A percentile compares a stretch with the other conserved stretches of the same genome.
phyloP scores from a whole-genome alignment of 164 flowering plant genomes.

The Piper longum region DNA sequence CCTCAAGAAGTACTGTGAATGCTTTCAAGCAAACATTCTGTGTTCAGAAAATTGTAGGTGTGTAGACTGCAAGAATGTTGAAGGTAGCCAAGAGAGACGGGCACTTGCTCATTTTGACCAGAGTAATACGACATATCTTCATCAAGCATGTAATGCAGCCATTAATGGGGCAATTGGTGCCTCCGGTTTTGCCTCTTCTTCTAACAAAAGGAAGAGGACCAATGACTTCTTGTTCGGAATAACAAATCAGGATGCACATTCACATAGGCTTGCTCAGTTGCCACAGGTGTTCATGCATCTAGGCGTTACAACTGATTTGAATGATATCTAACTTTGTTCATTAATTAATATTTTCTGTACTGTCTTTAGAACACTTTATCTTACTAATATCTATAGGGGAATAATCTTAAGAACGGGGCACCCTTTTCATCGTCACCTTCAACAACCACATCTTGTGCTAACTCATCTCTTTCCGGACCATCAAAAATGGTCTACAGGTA shows the following conservation, averaged over 20 bases:
- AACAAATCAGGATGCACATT: conserved; percentile 36
- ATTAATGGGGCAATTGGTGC: conserved; percentile 93
- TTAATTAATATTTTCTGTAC: neutral
- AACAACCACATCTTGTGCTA: conserved; percentile 29
- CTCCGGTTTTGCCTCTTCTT: conserved; percentile 81
- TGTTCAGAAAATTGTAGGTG: conserved; percentile 98
- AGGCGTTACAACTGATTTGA: neutral
- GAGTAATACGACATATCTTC: conserved; percentile 50
- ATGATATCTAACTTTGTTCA: neutral
- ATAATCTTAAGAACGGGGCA: conserved; percentile 32
- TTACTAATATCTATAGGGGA: conserved; percentile 30
- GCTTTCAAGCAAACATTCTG: conserved; percentile 91
- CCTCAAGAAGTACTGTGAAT: conserved; percentile 94
- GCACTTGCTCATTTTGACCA: conserved; percentile 79
- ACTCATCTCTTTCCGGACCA: conserved; percentile 30
- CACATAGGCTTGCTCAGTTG: conserved; percentile 37
- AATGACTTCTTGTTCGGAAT: conserved; percentile 47
- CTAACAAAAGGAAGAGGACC: conserved; percentile 62
- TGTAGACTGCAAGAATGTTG: conserved; percentile 89
- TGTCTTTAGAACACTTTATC: neutral
- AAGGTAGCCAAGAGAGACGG: conserved; percentile 96
- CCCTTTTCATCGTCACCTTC: conserved; percentile 37
- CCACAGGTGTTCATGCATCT: conserved; percentile 39
- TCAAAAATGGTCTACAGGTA: conserved; percentile 80
- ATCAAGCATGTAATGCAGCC: conserved; percentile 97